A percentile compares a stretch with the other conserved stretches of the same genome.
These are phyloP conservation scores for Pestalotiopsis sp. DNA, from an alignment of 2,329 filamentous ascomycete species.

Conservation along the genomic window DNA sequence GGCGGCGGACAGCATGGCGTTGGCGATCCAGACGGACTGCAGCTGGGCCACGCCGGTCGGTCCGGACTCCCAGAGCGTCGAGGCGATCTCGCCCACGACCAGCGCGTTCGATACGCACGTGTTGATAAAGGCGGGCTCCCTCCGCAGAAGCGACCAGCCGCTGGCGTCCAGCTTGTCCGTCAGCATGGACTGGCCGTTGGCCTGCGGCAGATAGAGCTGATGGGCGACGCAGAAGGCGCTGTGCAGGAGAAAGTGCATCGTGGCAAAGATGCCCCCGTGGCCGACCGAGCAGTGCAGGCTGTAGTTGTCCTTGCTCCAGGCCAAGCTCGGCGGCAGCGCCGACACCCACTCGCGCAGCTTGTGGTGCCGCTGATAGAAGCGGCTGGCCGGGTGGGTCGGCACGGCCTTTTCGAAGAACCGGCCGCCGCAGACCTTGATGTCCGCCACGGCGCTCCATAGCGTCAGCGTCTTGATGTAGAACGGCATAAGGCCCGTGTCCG, in stretches of 20 bases:
- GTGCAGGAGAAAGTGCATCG: slow-evolving; percentile 13
- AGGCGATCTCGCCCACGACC: slow-evolving; percentile 2
- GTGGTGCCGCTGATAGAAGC: slow-evolving; percentile 10
- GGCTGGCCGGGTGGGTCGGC: slow-evolving; percentile 12
- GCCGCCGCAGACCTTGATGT: slow-evolving; percentile 12
- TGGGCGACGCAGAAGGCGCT: slow-evolving; percentile 13
- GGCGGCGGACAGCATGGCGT: slow-evolving; percentile 5
- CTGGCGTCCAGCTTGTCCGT: slow-evolving; percentile 8
- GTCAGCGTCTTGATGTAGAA: slow-evolving; percentile 14
- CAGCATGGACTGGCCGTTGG: slow-evolving; percentile 8
- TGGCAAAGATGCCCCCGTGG: slow-evolving; percentile 9
- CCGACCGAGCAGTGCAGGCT: slow-evolving; percentile 4
- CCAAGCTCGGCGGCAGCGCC: slow-evolving; percentile 3
- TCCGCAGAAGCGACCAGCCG: slow-evolving; percentile 9
- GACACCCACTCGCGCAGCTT: slow-evolving; percentile 9
- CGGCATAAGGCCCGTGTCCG: slow-evolving; percentile 11
- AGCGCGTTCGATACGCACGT: slow-evolving; percentile 13
- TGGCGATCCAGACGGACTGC: slow-evolving; percentile 11
- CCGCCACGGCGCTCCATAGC: slow-evolving; percentile 10
- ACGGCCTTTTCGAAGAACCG: slow-evolving; percentile 13
- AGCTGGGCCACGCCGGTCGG: neutral
- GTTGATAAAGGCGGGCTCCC: slow-evolving; percentile 12
- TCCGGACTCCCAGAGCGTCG: neutral
- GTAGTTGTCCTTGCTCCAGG: slow-evolving; percentile 13
- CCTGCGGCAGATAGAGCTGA: slow-evolving; percentile 11